Base-by-base conservation (phyloP, 345 rosid species). In the Excoecaria agallocha region DNA sequence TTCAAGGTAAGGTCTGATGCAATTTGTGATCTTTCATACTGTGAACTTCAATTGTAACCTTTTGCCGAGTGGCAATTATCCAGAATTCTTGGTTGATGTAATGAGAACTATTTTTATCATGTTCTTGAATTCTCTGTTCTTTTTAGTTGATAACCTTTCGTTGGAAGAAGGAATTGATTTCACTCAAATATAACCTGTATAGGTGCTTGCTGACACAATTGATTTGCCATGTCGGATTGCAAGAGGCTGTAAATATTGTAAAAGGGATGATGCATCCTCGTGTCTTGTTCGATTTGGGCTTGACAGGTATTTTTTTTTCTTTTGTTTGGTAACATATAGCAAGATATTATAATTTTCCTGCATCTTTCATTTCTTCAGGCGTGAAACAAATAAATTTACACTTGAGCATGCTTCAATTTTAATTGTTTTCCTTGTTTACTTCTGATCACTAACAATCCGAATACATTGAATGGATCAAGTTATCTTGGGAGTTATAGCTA, bases 181-280 rank as follows among this genome's bases (percentile, higher is more conserved):
- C 30, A 38, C 41, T 62, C 68, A 41, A 71, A 66, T 79, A 72
- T 52, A 51, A 50, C 80, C 58, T 77, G 39, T 83, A 81, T 83
- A 96, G 99, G 97, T 96, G 41, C 86, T 96, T 57, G 98, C 99
- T 68, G 99, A 96, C 76, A 74, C 86, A 20, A 88, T 96, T 82
- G 95, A 93, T 87, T 80, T 96, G 77, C 99, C 99, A 8, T 93
- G 99, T 87, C 98, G 99, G 69, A 91, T 93, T 84, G 99, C 95
- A 24, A 96, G 88, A 76, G 98, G 99, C 62, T 96, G 99, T 88
- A 96, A 84, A 79, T 91, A 93, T 84, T 96, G 99, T 77, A 89
- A 81, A 73, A 84, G 90, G 75, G 88, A 86, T 67, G 89, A 96
- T 86, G 98, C 97, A 76, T 82, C 99, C 64, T 96, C 99, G 12